A percentile compares a stretch with the other conserved stretches of the same genome.
These are phyloP conservation scores for Turritis glabra DNA, from an alignment of 345 rosid genomes.

Conservation along the genomic window DNA sequence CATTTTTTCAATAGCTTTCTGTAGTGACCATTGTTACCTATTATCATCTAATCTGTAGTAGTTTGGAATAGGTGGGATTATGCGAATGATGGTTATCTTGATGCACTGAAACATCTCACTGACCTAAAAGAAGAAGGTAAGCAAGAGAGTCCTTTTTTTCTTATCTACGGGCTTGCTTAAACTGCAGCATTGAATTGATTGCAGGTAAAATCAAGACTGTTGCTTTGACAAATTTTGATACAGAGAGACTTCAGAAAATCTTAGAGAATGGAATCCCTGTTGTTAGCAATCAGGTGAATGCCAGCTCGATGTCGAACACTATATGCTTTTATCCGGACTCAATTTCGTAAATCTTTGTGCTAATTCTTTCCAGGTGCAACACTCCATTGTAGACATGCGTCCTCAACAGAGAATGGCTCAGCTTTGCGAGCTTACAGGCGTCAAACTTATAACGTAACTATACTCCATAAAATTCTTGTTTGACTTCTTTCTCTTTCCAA, in stretches of 20 bases:
- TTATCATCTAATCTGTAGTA: neutral
- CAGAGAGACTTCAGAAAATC: constrained; percentile 78
- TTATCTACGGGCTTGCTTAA: constrained; percentile 26
- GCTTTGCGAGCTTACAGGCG: constrained; percentile 88
- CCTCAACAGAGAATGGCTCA: constrained; percentile 96
- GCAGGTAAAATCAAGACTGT: constrained; percentile 91
- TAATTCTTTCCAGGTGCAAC: constrained; percentile 69
- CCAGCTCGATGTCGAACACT: neutral
- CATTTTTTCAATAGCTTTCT: neutral
- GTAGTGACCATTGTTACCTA: neutral
- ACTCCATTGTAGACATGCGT: constrained; percentile 93
- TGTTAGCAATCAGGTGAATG: constrained; percentile 90
- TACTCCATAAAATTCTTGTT: constrained; percentile 12
- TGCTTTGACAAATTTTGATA: constrained; percentile 94
- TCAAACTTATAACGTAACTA: constrained; percentile 85
- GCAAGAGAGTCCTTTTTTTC: neutral
- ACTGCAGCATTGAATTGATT: constrained; percentile 22
- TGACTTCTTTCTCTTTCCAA: neutral
- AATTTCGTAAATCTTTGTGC: neutral
- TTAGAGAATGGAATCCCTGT: constrained; percentile 87
- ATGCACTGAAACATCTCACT: constrained; percentile 80
- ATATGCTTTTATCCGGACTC: neutral
- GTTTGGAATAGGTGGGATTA: constrained; percentile 81
- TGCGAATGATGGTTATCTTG: constrained; percentile 83
- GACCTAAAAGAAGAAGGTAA: constrained; percentile 91